Evolutionary conservation across 2,329 filamentous ascomycete genomes (phyloP).

Genomic region (Colletotrichum sp.): DNA sequence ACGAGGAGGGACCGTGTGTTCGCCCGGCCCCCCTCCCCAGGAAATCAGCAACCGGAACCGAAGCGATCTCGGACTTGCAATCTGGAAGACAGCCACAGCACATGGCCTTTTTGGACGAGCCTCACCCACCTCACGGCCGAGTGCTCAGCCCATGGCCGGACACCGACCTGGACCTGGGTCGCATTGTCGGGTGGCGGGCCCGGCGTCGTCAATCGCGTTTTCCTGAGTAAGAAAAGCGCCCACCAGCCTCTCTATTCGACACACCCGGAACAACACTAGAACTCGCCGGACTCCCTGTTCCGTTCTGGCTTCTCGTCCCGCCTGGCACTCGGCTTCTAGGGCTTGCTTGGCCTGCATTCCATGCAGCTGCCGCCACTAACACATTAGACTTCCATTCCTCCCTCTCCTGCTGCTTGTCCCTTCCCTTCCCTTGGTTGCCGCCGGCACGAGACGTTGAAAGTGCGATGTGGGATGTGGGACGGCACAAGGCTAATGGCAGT

Average conservation of each 20-base stretch:
- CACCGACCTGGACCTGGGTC: neutral
- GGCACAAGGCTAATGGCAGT: neutral
- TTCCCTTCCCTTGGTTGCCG: neutral
- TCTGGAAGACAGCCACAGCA: neutral
- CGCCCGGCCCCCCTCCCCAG: neutral
- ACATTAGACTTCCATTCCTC: neutral
- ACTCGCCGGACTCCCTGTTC: neutral
- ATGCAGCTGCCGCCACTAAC: neutral
- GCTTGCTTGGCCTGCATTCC: neutral
- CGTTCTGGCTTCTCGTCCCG: neutral
- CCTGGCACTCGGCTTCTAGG: neutral
- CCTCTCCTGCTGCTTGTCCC: neutral
- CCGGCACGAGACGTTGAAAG: neutral
- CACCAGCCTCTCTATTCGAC: neutral
- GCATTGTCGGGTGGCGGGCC: neutral
- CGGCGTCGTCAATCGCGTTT: neutral
- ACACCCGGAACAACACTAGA: neutral
- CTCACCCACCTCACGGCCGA: neutral
- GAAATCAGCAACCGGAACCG: neutral
- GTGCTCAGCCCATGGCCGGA: neutral
- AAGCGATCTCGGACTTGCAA: neutral
- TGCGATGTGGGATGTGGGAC: neutral
- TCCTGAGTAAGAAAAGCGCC: neutral
- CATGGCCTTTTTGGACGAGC: neutral
- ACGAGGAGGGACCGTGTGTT: neutral